Evolutionary conservation across 108 stramenopile species (phyloP).

Genomic region (Pseudonitzschia delicatissima): DNA sequence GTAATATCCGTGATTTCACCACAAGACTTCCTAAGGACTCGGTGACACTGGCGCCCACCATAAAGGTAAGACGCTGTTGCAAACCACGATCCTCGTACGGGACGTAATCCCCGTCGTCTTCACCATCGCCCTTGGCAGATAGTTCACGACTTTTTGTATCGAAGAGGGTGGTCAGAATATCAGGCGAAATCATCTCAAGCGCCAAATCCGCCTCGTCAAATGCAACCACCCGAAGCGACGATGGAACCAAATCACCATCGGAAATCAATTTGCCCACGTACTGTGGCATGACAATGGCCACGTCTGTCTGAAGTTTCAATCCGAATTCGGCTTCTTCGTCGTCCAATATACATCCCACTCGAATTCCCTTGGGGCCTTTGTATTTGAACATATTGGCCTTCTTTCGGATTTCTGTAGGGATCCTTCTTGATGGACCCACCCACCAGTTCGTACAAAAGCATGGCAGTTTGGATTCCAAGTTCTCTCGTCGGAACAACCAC

Average conservation of each 20-base stretch:
- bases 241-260: conserved; percentile 72
- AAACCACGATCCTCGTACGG: conserved; percentile 25
- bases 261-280: conserved; percentile 67
- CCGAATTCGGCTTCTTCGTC: conserved; percentile 75
- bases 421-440: conserved; percentile 66
- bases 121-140: background rate
- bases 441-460: conserved; percentile 62
- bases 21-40: conserved; percentile 73
- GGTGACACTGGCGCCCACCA: conserved; percentile 83
- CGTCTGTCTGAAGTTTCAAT: conserved; percentile 82
- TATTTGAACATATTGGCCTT: conserved; percentile 75
- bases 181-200: conserved; percentile 57
- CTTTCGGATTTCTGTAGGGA: conserved; percentile 39
- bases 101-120: conserved; percentile 37
- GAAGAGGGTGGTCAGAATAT: conserved; percentile 59
- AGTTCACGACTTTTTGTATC: conserved; percentile 33
- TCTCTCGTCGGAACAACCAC: conserved; percentile 92
- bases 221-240: conserved; percentile 65
- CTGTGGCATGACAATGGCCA: conserved; percentile 76
- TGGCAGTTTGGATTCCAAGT: conserved; percentile 86
- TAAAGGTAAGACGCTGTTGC: conserved; percentile 56
- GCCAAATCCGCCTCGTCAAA: conserved; percentile 87
- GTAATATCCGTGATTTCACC: conserved; percentile 62
- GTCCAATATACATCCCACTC: conserved; percentile 81
- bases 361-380: conserved; percentile 83